Conservation (phyloP, 345 rosid genomes). For the Aquilaria yunnanensis region DNA sequence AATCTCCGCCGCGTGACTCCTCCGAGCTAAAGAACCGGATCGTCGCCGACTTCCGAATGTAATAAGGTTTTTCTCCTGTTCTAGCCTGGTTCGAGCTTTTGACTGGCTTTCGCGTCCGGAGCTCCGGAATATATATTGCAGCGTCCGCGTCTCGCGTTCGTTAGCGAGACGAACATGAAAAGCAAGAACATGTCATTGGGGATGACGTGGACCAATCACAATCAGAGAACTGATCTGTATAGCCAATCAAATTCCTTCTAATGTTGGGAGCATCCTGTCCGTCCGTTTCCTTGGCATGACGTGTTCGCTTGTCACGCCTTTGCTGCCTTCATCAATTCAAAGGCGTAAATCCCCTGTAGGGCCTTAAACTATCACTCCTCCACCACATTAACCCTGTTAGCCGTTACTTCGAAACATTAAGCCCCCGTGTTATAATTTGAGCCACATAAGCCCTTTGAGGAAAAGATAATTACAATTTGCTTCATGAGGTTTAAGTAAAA, state of each 20-base stretch:
- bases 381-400: no score
- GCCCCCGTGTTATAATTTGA: no score
- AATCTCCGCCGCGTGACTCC: background rate
- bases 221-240: background rate
- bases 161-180: background rate
- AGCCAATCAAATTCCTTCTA: conserved; percentile 37
- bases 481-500: no score
- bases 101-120: background rate
- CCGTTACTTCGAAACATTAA: no score
- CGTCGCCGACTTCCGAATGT: background rate
- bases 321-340: background rate
- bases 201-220: conserved; percentile 62
- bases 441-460: no score
- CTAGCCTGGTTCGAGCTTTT: background rate
- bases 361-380: no score
- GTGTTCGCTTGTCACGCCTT: conserved; percentile 11
- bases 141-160: conserved; percentile 2
- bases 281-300: conserved; percentile 15
- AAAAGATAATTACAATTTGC: no score
- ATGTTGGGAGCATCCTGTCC: conserved; percentile 42
- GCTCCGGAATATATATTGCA: background rate
- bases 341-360: no score
- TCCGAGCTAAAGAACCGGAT: background rate
- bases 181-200: conserved; percentile 34
- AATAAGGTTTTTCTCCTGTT: background rate